A percentile compares a stretch with the other conserved stretches of the same genome.
These are phyloP conservation scores for Cladophialophora bantiana DNA, from an alignment of 2,329 filamentous ascomycete species.

Conservation along the genomic window DNA sequence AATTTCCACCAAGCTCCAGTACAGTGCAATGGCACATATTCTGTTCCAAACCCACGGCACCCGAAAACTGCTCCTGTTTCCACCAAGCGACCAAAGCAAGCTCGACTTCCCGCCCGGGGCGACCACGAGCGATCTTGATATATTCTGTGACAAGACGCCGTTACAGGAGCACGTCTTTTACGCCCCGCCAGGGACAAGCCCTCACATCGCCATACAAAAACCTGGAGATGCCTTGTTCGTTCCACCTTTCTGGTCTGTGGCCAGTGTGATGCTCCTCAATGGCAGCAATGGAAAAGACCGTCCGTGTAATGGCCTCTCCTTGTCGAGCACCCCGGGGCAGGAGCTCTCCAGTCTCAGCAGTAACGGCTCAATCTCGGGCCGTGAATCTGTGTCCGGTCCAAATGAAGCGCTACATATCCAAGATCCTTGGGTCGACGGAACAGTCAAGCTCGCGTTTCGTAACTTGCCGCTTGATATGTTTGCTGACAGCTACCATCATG, in stretches of 20 bases:
- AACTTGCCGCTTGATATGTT: conserved; percentile 69
- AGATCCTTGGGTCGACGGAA: conserved; percentile 63
- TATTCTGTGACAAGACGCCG: conserved; percentile 63
- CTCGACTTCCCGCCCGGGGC: conserved; percentile 76
- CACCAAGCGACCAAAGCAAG: conserved; percentile 73
- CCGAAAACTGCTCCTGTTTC: conserved; percentile 78
- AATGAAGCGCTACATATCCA: background rate
- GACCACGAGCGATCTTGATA: conserved; percentile 60
- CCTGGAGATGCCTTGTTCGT: conserved; percentile 82
- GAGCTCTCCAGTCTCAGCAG: background rate
- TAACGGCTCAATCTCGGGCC: background rate
- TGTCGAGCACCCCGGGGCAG: background rate
- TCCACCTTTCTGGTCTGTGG: conserved; percentile 75
- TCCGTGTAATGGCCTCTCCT: background rate
- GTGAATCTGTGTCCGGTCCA: conserved; percentile 6
- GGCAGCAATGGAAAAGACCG: background rate
- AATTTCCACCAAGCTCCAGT: conserved; percentile 87
- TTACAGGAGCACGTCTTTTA: conserved; percentile 48
- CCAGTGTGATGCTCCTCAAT: conserved; percentile 10
- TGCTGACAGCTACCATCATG: conserved; percentile 77
- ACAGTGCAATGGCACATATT: conserved; percentile 86
- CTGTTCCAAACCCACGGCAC: conserved; percentile 78
- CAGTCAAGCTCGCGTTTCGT: conserved; percentile 86
- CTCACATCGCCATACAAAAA: conserved; percentile 69
- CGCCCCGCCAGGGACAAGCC: conserved; percentile 70